Percentiles rank a stretch among this genome's conserved stretches.
These are phyloP conservation scores for Pythium oligandrum DNA, from an alignment of 352 stramenopile genomes.

Conservation along the genomic window DNA sequence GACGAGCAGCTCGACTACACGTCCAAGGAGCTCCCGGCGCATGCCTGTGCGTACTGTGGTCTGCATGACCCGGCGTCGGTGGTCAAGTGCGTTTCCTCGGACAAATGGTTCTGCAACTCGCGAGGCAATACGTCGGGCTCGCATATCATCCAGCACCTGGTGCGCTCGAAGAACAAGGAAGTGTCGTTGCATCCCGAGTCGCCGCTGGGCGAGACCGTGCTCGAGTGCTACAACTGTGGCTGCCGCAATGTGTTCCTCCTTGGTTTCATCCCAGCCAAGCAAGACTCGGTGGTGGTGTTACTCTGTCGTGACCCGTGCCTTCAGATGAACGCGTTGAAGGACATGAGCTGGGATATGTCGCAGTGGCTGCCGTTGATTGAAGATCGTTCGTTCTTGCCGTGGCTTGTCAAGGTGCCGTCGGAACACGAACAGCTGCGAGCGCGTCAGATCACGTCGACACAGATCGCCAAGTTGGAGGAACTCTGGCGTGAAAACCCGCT, in stretches of 20 bases:
- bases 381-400: conserved; percentile 95
- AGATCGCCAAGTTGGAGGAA: conserved; percentile 87
- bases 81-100: conserved; percentile 93
- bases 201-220: conserved; percentile 94
- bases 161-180: conserved; percentile 90
- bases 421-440: conserved; percentile 92
- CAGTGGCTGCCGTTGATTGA: conserved; percentile 98
- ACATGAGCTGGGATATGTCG: conserved; percentile 99
- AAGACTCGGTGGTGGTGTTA: conserved; percentile 96
- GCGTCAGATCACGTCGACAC: conserved; percentile 90
- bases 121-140: conserved; percentile 91
- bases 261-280: conserved; percentile 97
- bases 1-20: conserved; percentile 73
- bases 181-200: conserved; percentile 93
- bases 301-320: conserved; percentile 96
- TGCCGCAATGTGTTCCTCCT: conserved; percentile 98
- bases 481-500: conserved; percentile 97
- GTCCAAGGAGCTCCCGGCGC: conserved; percentile 72
- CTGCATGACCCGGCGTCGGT: conserved; percentile 95
- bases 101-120: conserved; percentile 99
- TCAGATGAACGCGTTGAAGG: conserved; percentile 95
- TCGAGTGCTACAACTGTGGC: conserved; percentile 99
- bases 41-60: conserved; percentile 97
- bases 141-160: conserved; percentile 98
- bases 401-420: conserved; percentile 94